Conservation (phyloP, 768 basidiomycete species). For the Suillus tomentosus region DNA sequence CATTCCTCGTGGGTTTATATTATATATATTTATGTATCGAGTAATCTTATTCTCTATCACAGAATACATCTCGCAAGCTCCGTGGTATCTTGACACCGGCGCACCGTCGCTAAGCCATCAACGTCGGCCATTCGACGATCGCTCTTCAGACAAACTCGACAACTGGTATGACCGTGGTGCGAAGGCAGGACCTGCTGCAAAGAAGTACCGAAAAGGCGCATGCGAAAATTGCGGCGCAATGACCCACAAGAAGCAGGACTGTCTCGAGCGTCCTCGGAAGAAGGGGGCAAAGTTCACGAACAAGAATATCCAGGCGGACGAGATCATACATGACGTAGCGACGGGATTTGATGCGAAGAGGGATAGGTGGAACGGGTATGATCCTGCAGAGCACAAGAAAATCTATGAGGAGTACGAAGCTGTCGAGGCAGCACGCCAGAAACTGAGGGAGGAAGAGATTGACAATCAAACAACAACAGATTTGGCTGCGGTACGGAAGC, state of each 20-base stretch:
- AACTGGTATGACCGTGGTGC: constrained; percentile 90
- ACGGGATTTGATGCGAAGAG: constrained; percentile 90
- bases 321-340: constrained; percentile 79
- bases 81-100: constrained; percentile 98
- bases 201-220: constrained; percentile 96
- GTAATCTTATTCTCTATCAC: constrained; percentile 14
- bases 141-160: constrained; percentile 67
- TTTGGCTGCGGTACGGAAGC: constrained; percentile 86
- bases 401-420: constrained; percentile 96
- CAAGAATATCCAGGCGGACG: constrained; percentile 89
- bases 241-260: constrained; percentile 89
- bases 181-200: constrained; percentile 86
- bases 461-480: constrained; percentile 96
- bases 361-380: constrained; percentile 98
- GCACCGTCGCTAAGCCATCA: constrained; percentile 94
- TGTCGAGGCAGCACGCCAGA: constrained; percentile 87
- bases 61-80: constrained; percentile 99
- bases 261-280: constrained; percentile 94
- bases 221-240: constrained; percentile 99
- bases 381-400: constrained; percentile 79
- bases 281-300: constrained; percentile 94
- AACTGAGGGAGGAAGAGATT: constrained; percentile 93
- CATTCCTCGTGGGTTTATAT: constrained; percentile 81
- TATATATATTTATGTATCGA: not conserved
- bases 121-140: constrained; percentile 68